Base-by-base conservation (phyloP, 768 basidiomycete species). In the Lentinus tigrinus region DNA sequence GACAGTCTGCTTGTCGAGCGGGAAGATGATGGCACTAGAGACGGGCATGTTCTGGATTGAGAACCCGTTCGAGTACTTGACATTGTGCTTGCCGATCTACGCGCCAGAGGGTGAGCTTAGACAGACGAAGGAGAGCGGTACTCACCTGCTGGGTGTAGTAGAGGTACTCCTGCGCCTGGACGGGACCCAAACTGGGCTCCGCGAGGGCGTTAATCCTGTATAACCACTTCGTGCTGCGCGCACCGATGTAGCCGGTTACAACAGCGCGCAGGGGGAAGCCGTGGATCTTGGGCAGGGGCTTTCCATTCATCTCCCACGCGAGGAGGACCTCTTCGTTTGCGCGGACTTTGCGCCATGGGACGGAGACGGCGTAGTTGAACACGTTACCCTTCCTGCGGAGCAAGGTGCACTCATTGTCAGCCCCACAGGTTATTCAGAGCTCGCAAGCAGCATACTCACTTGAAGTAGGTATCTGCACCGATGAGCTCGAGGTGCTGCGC, bases 11-110 rank as follows among this genome's bases (percentile, higher is more conserved):
- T 78, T 78, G 44, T 82, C 77, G 3, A 60, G 56, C 3, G 81
- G 80, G 34, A 61, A 70, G 16, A 82, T 73, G 24, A 82, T 80
- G 2, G 81, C 81, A 63, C 79, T 81, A 73, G 82, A 83, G 6
- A 84, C 82, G 2, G 81, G 82, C 81, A 84, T 83, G 51, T 80
- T 76, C 59, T 79, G 77, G 58, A 84, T 84, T 4, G 80, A 81
- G 65, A 83, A 83, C 4, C 82, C 82, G 63, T 79, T 81, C 24
- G 80, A 81, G 50, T 78, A 79, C 58, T 74, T 76, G 5, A 70
- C 68, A 57, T 84, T 83, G 56, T 83, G 80, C 67, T 83, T 83
- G 21, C 81, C 81, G 46, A 75, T 75, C 78, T 81, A 17, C 39
- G 13, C 23, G 43, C n/a, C 13, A 27, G 19, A 37, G 42, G 31